Base-by-base conservation (phyloP, 2,329 filamentous ascomycete species). In the Fusarium sp. region DNA sequence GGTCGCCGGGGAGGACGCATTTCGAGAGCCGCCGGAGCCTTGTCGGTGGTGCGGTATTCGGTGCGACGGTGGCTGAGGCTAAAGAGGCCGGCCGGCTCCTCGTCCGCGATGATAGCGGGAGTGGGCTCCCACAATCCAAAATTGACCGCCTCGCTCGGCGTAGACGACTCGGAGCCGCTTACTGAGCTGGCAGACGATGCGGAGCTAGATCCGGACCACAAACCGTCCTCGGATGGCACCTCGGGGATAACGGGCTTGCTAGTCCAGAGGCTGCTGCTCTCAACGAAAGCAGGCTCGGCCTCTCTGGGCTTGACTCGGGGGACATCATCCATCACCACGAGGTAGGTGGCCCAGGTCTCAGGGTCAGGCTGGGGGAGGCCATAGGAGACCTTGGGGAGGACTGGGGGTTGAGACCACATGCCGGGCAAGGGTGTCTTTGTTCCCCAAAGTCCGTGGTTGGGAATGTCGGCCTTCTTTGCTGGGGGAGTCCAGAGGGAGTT, bases 401-500 rank as follows among this genome's bases (percentile, higher is more conserved):
- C 27, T 22, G 66, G 45, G 16, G 73, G 71, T 52, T 67, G 69
- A 68, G 67, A 67, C 77, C 77, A 79, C 76, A 77, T 79, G 61
- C 68, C 75, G 20, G 70, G 67, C 22, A 72, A 62, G 31, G 75
- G 69, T 61, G 69, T 70, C 62, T 64, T 71, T 18, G 68, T 71
- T 59, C 67, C 69, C 77, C 77, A 78, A 64, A 78, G 77, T 60
- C 76, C 76, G 62, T 74, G 63, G 54, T 66, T 69, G 38, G 64
- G 68, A 52, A 63, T 31, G 52, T 72, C 64, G 20, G 50, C 47
- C 67, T 74, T 75, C 64, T 76, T 76, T 16, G 66, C 42, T 10
- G 76, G 62, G 16, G 69, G 69, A 35, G 68, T 62, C 85, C 85
- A 86, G 45, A 86, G 73, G 6, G 79, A 67, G 18, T 75, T 77